phyloP scores from a whole-genome alignment of 345 rosid genomes.

The Psidium guajava region DNA sequence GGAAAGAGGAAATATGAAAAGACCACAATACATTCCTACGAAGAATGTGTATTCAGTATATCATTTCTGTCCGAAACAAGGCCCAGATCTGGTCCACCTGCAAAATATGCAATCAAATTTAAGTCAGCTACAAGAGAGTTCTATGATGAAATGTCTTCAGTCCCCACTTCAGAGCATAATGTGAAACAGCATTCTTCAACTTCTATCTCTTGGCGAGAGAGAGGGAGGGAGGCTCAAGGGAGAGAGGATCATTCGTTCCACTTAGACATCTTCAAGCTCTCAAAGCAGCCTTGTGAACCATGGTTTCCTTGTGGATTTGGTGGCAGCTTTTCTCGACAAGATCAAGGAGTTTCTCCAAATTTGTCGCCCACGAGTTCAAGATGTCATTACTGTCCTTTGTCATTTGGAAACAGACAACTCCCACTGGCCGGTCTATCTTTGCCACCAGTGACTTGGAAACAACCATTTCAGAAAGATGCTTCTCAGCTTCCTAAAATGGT shows the following conservation, averaged over 20 bases:
- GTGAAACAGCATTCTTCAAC: background rate
- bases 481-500: constrained; percentile 74
- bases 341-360: constrained; percentile 93
- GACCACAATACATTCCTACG: background rate
- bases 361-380: constrained; percentile 81
- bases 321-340: constrained; percentile 96
- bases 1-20: background rate
- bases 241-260: background rate
- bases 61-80: background rate
- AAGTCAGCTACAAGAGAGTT: background rate
- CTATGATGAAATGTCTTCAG: background rate
- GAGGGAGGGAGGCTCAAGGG: background rate
- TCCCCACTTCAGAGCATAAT: background rate
- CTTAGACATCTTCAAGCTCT: constrained; percentile 32
- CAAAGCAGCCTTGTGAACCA: constrained; percentile 78
- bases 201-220: background rate
- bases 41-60: background rate
- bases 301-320: constrained; percentile 91
- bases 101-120: background rate
- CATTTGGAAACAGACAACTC: constrained; percentile 67
- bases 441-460: constrained; percentile 89
- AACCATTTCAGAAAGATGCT: constrained; percentile 97
- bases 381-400: constrained; percentile 84
- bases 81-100: background rate
- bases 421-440: constrained; percentile 84